phyloP scores from a whole-genome alignment of 176 grass and related monocot genomes.

The Zizania latifolia region DNA sequence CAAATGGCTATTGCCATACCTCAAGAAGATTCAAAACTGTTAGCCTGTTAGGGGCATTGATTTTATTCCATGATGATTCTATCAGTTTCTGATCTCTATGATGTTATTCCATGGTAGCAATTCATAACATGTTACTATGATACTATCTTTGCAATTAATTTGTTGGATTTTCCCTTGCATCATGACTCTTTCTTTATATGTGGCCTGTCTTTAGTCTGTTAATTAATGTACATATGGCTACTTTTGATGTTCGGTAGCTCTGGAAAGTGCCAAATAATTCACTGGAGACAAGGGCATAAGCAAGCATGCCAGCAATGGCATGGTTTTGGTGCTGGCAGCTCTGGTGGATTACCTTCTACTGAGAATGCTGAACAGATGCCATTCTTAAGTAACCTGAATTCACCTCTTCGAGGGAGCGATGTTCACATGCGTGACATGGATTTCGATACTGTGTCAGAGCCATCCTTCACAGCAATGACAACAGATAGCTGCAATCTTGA shows the following conservation, averaged over 20 bases:
- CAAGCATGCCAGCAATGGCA: slow-evolving; percentile 74
- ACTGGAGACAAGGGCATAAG: slow-evolving; percentile 95
- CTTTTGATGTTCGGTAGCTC: slow-evolving; percentile 59
- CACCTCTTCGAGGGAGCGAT: slow-evolving; percentile 56
- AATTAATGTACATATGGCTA: background rate
- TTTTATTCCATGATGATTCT: too few relatives aligned
- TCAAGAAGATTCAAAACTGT: too few relatives aligned
- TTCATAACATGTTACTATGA: background rate
- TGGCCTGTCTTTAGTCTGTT: background rate
- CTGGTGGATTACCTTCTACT: slow-evolving; percentile 31
- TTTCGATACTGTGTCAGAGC: slow-evolving; percentile 55
- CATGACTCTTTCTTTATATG: background rate
- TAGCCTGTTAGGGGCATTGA: too few relatives aligned
- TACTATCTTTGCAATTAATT: background rate
- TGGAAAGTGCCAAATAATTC: slow-evolving; percentile 95
- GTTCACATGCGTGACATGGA: slow-evolving; percentile 44
- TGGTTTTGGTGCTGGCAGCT: slow-evolving; percentile 30
- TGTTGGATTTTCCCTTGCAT: slow-evolving; percentile 16
- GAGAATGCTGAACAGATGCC: slow-evolving; percentile 56
- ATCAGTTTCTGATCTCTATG: too few relatives aligned
- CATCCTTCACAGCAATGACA: slow-evolving; percentile 30
- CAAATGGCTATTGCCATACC: too few relatives aligned
- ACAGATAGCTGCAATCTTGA: slow-evolving; percentile 40
- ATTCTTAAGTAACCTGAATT: slow-evolving; percentile 64
- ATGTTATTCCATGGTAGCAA: too few relatives aligned